A percentile compares a stretch with the other conserved stretches of the same genome.
These are phyloP conservation scores for Lanmaoa pseudosensibilis DNA, from an alignment of 768 basidiomycete species.

Conservation along the genomic window DNA sequence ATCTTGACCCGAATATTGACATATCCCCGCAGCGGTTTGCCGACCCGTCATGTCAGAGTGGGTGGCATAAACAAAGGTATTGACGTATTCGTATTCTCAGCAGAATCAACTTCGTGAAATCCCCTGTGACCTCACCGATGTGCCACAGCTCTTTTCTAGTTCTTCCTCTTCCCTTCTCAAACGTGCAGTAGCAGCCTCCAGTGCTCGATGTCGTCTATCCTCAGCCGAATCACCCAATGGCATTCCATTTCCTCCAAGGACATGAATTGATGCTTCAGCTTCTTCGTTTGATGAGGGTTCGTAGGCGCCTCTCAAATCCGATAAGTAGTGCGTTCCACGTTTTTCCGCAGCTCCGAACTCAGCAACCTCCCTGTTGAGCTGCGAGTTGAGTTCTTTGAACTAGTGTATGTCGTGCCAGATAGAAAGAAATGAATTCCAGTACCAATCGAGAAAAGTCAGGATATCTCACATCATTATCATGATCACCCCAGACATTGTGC, in stretches of 20 bases:
- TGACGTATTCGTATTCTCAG: too few relatives aligned
- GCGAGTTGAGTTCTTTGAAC: constrained; percentile 79
- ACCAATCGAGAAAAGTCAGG: not conserved
- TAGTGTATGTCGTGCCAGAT: constrained; percentile 24
- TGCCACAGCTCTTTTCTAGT: constrained; percentile 71
- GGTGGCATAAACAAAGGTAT: too few relatives aligned
- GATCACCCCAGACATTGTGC: constrained; percentile 73
- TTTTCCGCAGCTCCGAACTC: constrained; percentile 59
- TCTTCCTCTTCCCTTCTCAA: constrained; percentile 68
- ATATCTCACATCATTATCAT: constrained; percentile 64
- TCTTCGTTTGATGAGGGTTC: constrained; percentile 57
- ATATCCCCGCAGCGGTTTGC: too few relatives aligned
- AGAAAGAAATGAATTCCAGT: not conserved
- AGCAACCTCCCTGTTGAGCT: constrained; percentile 68
- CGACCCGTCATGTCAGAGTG: too few relatives aligned
- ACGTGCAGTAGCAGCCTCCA: constrained; percentile 63
- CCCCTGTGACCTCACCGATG: constrained; percentile 25
- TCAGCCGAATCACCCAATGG: constrained; percentile 47
- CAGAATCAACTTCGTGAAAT: not conserved
- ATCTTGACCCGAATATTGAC: too few relatives aligned
- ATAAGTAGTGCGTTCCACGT: constrained; percentile 56
- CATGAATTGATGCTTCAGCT: constrained; percentile 50
- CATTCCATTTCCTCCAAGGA: constrained; percentile 50
- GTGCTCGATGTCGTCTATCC: constrained; percentile 53
- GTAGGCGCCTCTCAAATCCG: constrained; percentile 39